phyloP scores from a whole-genome alignment of 805 yeast species.

The Millerago galiae region DNA sequence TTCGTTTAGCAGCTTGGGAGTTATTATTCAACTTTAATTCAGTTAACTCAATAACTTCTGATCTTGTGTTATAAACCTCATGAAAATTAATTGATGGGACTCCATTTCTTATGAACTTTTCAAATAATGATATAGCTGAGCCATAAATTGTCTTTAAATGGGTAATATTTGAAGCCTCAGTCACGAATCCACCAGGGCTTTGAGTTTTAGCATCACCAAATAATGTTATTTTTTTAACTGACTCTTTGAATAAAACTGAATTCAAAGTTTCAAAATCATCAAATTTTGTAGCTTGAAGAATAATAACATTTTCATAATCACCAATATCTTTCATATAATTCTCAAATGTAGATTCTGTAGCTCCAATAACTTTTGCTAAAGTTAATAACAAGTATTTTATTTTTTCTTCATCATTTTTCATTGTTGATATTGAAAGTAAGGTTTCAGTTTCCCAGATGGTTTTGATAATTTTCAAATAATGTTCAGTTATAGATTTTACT shows the following conservation, averaged over 20 bases:
- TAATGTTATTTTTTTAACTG: constrained; percentile 25
- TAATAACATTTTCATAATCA: constrained; percentile 25
- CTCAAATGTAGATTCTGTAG: constrained; percentile 19
- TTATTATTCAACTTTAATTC: no score
- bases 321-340: constrained; percentile 12
- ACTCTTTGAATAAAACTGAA: constrained; percentile 16
- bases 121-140: constrained; percentile 22
- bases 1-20: not conserved
- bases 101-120: constrained; percentile 19
- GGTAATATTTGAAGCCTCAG: not conserved
- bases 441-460: not conserved
- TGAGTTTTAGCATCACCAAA: constrained; percentile 29
- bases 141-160: constrained; percentile 2
- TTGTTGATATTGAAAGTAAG: not conserved
- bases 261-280: constrained; percentile 27
- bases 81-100: constrained; percentile 3
- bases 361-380: constrained; percentile 26
- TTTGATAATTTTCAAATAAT: not conserved
- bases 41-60: not conserved
- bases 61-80: not conserved
- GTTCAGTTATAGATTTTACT: constrained; percentile 10
- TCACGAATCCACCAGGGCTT: not conserved
- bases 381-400: constrained; percentile 1
- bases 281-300: constrained; percentile 29
- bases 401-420: not conserved